phyloP scores from a whole-genome alignment of 352 stramenopile genomes.

The Stramenopiles sp. region DNA sequence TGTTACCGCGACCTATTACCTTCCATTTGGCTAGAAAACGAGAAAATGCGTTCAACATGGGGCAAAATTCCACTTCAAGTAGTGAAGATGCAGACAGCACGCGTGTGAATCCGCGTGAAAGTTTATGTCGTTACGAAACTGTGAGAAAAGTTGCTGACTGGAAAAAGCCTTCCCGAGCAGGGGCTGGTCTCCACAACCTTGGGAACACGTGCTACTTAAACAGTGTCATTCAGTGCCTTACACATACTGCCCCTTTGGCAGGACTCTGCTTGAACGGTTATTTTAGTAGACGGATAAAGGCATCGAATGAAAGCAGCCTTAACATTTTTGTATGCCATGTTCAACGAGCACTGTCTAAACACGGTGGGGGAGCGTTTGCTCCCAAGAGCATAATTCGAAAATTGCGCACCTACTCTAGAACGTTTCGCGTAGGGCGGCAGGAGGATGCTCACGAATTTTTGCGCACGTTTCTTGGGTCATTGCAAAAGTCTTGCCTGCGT shows the following conservation, averaged over 20 bases:
- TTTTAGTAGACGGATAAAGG: not conserved
- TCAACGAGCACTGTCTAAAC: not conserved
- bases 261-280: not conserved
- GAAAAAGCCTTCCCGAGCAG: not conserved
- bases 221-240: not conserved
- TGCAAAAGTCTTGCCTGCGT: slow-evolving; percentile 49
- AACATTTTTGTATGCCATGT: not conserved
- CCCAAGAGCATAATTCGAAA: slow-evolving; percentile 25
- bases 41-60: not conserved
- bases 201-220: not conserved
- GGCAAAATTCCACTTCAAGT: not conserved
- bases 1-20: not conserved
- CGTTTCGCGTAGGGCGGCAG: slow-evolving; percentile 57
- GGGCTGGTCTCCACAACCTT: not conserved
- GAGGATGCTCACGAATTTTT: slow-evolving; percentile 78
- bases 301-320: not conserved
- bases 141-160: not conserved
- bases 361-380: not conserved
- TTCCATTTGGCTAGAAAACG: not conserved
- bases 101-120: not conserved
- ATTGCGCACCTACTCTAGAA: slow-evolving; percentile 50
- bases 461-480: slow-evolving; percentile 51
- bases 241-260: not conserved
- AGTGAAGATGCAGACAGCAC: not conserved
- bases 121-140: not conserved